phyloP scores from a whole-genome alignment of 805 yeast genomes.

The Clavispora santaluciae region DNA sequence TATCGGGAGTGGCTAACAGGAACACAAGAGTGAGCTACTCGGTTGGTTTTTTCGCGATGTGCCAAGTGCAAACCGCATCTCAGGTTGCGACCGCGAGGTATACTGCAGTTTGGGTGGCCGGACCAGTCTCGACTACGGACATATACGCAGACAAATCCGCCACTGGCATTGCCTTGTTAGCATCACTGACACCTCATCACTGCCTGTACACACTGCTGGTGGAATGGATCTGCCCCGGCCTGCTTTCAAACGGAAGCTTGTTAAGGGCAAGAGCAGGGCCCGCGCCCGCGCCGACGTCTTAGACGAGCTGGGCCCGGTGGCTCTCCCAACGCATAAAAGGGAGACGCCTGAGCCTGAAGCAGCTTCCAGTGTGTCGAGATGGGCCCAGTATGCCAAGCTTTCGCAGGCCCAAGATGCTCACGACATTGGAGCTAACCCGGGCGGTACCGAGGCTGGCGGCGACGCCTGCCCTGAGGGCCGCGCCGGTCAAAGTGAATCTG shows the following conservation, averaged over 20 bases:
- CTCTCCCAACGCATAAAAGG: background rate
- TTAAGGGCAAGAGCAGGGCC: background rate
- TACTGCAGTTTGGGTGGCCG: background rate
- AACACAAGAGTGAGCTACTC: background rate
- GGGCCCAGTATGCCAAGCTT: background rate
- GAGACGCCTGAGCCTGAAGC: background rate
- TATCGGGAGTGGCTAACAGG: background rate
- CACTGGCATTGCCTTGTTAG: too few relatives aligned
- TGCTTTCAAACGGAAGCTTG: slow-evolving; percentile 1
- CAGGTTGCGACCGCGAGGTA: background rate
- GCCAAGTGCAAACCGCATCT: background rate
- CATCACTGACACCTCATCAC: too few relatives aligned
- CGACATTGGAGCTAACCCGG: too few relatives aligned
- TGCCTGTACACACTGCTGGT: too few relatives aligned
- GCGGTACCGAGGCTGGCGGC: too few relatives aligned
- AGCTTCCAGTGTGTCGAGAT: background rate
- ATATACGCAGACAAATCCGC: too few relatives aligned
- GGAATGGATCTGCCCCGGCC: background rate
- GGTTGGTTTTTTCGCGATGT: background rate
- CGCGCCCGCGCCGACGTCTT: background rate
- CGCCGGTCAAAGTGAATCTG: too few relatives aligned
- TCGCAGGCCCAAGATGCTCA: background rate
- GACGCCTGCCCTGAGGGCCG: too few relatives aligned
- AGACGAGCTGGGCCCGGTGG: background rate
- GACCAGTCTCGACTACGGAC: too few relatives aligned